Base-by-base conservation (phyloP, 192 early-diverging fungal genomes). In the Backusella psychrophila region DNA sequence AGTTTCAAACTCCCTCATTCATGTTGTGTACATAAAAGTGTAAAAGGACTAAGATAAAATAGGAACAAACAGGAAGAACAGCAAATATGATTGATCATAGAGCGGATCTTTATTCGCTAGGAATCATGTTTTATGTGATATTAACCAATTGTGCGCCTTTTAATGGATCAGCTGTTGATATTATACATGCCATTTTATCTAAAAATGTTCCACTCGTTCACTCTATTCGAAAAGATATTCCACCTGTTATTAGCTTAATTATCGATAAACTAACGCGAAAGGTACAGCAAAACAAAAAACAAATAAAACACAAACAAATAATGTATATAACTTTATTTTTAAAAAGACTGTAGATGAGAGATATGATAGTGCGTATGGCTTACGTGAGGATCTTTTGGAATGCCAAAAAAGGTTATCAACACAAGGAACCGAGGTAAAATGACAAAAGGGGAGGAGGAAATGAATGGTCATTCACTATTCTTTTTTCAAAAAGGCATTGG, bases 61-160 rank as follows among this genome's bases (percentile, higher is more conserved):
- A 69, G 67, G 78, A 80, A 71, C 78, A 80, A 72, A 80, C 74
- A 17, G 74, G 74, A 15, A 66, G 74, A 56, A 80, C 78, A 34
- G 53, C 73, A 11, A 71, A 75, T 67, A 36, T 35, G 15, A n/a
- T 76, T 5, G 78, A 80, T 71, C 69, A 75, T 41, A 49, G 78
- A 29, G 75, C 78, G 4, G 78, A 80, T 72, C 41, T 80, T 1
- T 80, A 80, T 36, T 75, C 74, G 12, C 34, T 80, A 8, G 78
- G 78, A 17, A 76, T 80, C 26, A 65, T 76, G 38, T 75, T 80
- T 26, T 80, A 76, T 52, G 59, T 71, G 6, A 44, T 80, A 11
- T 65, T 80, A 23, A 72, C 74, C 2, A 29, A 63, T 11, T 49
- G 36, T 34, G 19, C 69, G 1, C 78, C 78, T 31, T 80, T 75